Evolutionary conservation across 1,139 yeast species (phyloP), one percentile per base, ranked within the genome.

Genomic region (Taphrina communis): DNA sequence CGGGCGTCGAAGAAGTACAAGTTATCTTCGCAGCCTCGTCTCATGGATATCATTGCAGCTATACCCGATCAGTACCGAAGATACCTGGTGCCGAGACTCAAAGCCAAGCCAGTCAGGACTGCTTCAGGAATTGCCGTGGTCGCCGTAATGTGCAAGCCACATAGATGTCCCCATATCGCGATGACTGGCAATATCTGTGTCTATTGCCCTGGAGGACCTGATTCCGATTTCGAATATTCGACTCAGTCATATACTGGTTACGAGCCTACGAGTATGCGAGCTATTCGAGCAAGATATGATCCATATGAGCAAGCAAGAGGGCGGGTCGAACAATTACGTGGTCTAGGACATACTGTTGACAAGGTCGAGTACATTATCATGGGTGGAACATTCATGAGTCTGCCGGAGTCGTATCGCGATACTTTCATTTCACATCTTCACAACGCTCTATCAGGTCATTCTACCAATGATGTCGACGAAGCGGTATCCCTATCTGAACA

Each of bases 271-370:
- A 92, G 97, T 1, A 94, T 94, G 99, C 85, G 99, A 75, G 99
- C 99, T 11, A 94, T 94, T 73, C 83, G 99, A 73, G 99, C 99
- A 0, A 85, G 99, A 74, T 95, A 94, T 77, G 99, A 94, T 78
- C 99, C 99, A 0, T 94, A 92, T 77, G 99, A 95, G 78, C 99
- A 94, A 78, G 98, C 99, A 1, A 84, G 99, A 77, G 99, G 99
- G 59, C 86, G 99, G 78, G 88, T 94, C 59, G 99, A 94, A 76
- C 99, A 94, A 81, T 83, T 94, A 73, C 85, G 97, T 74, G 97
- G 89, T 78, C 83, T 94, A 73, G 99, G 99, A 19, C 99, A 94
- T 77, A 88, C 96, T 1, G 94, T 94, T 67, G 99, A 94, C 77
- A 94, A 94, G 78, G 99, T 94, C 14, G 99, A 94, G 78, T 94